phyloP scores from a whole-genome alignment of 345 rosid genomes.

The Gossypium arboreum region DNA sequence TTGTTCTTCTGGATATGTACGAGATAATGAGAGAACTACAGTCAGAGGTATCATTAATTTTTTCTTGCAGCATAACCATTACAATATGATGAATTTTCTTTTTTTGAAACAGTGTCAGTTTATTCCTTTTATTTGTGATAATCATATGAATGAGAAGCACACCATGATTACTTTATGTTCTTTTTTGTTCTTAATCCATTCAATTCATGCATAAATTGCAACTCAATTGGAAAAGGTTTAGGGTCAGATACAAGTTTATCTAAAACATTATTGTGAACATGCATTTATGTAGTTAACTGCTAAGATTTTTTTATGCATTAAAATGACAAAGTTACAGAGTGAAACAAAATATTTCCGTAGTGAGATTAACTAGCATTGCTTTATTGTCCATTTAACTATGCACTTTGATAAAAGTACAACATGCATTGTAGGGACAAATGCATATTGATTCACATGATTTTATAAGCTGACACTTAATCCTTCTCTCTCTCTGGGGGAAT shows the following conservation, averaged over 20 bases:
- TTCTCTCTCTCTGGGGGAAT: not conserved
- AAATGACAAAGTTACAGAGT: not conserved
- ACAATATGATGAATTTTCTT: not conserved
- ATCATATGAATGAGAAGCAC: not conserved
- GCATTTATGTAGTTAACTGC: not conserved
- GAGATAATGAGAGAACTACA: constrained; percentile 97
- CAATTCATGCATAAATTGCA: not conserved
- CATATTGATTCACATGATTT: not conserved
- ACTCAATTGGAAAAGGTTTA: not conserved
- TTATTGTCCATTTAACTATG: not conserved
- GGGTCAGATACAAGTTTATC: not conserved
- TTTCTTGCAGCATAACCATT: not conserved
- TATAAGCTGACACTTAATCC: not conserved
- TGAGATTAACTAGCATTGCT: not conserved
- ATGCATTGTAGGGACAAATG: constrained; percentile 3
- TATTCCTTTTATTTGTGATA: not conserved
- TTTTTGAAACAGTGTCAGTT: not conserved
- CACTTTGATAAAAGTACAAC: not conserved
- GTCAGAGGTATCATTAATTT: constrained; percentile 60
- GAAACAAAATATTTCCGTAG: not conserved
- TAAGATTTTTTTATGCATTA: not conserved
- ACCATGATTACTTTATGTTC: not conserved
- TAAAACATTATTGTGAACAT: not conserved
- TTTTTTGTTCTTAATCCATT: not conserved
- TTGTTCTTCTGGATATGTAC: constrained; percentile 92